Evolutionary conservation across 257 asterid species (phyloP).

Genomic region (Solanum acaule): DNA sequence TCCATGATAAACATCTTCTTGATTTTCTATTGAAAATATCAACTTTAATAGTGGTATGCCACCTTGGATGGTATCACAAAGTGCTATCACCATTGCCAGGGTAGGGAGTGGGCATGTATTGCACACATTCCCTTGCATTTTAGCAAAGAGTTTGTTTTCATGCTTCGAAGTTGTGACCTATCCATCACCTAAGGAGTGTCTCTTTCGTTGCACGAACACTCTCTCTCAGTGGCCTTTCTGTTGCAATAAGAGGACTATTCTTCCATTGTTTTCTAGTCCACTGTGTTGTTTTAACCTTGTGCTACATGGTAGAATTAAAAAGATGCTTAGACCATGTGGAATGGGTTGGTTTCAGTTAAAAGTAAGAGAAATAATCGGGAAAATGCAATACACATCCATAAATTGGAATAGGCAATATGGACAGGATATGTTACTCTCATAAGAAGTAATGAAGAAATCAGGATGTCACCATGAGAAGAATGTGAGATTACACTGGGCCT

Average conservation of each 20-base stretch:
- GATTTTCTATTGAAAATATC: neutral
- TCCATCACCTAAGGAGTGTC: neutral
- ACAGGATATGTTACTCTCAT: neutral
- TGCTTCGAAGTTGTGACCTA: neutral
- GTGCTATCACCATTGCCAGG: neutral
- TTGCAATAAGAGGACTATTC: neutral
- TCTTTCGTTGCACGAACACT: neutral
- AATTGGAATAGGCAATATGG: neutral
- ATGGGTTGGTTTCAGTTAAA: neutral
- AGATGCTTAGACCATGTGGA: neutral
- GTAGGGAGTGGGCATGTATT: neutral
- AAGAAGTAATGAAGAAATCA: neutral
- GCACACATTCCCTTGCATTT: neutral
- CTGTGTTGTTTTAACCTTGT: neutral
- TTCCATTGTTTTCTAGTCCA: neutral
- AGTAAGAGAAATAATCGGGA: neutral
- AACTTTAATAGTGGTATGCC: neutral
- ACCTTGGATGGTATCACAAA: neutral
- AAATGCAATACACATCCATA: neutral
- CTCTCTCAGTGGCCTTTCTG: neutral
- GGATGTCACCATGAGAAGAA: neutral
- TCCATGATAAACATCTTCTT: neutral
- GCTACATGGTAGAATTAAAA: neutral
- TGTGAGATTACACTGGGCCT: neutral
- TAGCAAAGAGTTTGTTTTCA: neutral